These are phyloP conservation scores for Hericium coralloides DNA, from an alignment of 768 basidiomycete genomes.

Conservation along the genomic window DNA sequence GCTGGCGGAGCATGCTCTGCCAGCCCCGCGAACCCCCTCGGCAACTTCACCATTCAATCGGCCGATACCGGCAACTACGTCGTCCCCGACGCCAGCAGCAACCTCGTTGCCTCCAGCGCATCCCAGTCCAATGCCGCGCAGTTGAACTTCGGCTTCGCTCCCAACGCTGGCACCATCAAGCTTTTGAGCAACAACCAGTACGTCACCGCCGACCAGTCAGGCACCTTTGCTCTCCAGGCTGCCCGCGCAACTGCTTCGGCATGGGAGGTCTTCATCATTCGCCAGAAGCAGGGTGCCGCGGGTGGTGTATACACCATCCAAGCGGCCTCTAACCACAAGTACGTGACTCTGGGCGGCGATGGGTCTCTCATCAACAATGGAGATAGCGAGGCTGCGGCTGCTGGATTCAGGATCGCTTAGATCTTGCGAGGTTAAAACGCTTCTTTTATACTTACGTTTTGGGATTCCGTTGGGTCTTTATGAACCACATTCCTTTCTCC, in stretches of 20 bases:
- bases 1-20: constrained; percentile 21
- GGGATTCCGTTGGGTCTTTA: background rate
- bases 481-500: background rate
- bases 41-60: constrained; percentile 23
- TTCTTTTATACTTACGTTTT: background rate
- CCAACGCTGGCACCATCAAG: constrained; percentile 23
- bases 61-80: constrained; percentile 15
- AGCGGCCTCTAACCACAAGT: constrained; percentile 24
- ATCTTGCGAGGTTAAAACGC: background rate
- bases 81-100: constrained; percentile 17
- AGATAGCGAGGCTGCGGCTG: constrained; percentile 16
- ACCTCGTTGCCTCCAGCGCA: constrained; percentile 20
- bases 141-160: constrained; percentile 23
- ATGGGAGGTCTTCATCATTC: constrained; percentile 24
- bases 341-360: constrained; percentile 18
- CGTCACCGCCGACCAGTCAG: constrained; percentile 26
- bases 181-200: constrained; percentile 18
- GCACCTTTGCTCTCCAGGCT: constrained; percentile 19
- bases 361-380: constrained; percentile 24
- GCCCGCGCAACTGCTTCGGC: constrained; percentile 19
- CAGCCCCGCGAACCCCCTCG: constrained; percentile 19
- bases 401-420: constrained; percentile 15
- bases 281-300: constrained; percentile 18
- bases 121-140: constrained; percentile 14
- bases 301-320: constrained; percentile 23